Conservation (phyloP, 225 moss, liverwort and hornwort genomes). For the Anthoceros angustus region DNA sequence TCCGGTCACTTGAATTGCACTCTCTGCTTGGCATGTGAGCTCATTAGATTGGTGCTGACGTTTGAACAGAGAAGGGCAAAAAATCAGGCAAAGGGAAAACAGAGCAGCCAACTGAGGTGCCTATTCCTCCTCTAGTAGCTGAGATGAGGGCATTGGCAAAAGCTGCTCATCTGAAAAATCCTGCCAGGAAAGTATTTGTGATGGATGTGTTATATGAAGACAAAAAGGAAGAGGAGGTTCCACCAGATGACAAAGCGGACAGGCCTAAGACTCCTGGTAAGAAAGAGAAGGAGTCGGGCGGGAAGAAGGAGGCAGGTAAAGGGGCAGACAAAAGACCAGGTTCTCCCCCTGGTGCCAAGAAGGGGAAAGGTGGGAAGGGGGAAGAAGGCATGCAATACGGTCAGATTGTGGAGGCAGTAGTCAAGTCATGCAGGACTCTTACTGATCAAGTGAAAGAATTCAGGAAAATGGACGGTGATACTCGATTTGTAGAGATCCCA, state of each 20-base stretch:
- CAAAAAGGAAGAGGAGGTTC: neutral
- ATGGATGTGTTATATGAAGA: constrained; percentile 52
- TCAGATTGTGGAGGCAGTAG: constrained; percentile 47
- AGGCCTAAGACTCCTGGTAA: neutral
- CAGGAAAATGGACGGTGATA: constrained; percentile 38
- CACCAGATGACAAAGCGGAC: neutral
- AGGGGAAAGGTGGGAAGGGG: constrained; percentile 2
- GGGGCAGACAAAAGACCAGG: neutral
- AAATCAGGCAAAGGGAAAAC: neutral
- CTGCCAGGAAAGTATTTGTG: constrained; percentile 44
- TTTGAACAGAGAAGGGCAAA: neutral
- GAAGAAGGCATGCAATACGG: constrained; percentile 32
- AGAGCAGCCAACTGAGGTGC: constrained; percentile 6
- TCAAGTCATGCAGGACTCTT: constrained; percentile 28
- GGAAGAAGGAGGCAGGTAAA: constrained; percentile 12
- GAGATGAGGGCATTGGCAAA: constrained; percentile 29
- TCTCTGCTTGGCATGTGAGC: no score
- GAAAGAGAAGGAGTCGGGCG: constrained; percentile 6
- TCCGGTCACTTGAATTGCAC: no score
- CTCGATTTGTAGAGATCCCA: constrained; percentile 34
- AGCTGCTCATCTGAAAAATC: constrained; percentile 32
- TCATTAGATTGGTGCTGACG: no score
- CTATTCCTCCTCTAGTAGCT: constrained; percentile 27
- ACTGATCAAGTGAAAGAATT: constrained; percentile 43
- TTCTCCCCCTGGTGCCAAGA: neutral